Conservation (phyloP, 2,329 filamentous ascomycete genomes). For the Emergomyces africanus region DNA sequence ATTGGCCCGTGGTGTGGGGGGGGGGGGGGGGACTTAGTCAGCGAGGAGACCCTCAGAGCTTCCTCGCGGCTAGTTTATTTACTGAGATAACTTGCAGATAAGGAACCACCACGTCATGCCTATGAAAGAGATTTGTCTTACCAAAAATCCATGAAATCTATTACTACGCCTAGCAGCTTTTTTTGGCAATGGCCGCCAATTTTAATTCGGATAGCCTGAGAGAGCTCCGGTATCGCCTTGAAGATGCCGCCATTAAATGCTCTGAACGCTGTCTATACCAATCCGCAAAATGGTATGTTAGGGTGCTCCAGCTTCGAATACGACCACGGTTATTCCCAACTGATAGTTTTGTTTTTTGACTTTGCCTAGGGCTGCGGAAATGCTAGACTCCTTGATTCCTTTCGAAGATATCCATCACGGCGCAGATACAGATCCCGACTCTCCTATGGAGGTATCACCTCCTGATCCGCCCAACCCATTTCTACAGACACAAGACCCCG, state of each 20-base stretch:
- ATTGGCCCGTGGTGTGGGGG: no score
- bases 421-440: slow-evolving; percentile 47
- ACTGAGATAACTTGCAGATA: no score
- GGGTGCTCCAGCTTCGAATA: neutral
- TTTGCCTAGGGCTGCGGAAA: slow-evolving; percentile 69
- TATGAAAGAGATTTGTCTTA: neutral
- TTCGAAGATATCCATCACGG: slow-evolving; percentile 37
- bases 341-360: neutral
- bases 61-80: no score
- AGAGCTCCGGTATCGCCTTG: slow-evolving; percentile 61
- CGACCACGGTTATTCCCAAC: neutral
- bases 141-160: neutral
- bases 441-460: slow-evolving; percentile 47
- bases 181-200: slow-evolving; percentile 20
- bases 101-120: neutral
- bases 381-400: slow-evolving; percentile 65
- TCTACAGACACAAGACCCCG: slow-evolving; percentile 48
- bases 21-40: no score
- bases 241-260: slow-evolving; percentile 79
- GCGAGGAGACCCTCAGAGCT: no score
- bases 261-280: slow-evolving; percentile 93
- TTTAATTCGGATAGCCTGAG: slow-evolving; percentile 27
- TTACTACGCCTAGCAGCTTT: neutral
- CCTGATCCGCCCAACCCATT: slow-evolving; percentile 40
- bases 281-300: slow-evolving; percentile 75